Evolutionary conservation across 192 early-diverging fungal species (phyloP).

Genomic region (Dissophora ornata): DNA sequence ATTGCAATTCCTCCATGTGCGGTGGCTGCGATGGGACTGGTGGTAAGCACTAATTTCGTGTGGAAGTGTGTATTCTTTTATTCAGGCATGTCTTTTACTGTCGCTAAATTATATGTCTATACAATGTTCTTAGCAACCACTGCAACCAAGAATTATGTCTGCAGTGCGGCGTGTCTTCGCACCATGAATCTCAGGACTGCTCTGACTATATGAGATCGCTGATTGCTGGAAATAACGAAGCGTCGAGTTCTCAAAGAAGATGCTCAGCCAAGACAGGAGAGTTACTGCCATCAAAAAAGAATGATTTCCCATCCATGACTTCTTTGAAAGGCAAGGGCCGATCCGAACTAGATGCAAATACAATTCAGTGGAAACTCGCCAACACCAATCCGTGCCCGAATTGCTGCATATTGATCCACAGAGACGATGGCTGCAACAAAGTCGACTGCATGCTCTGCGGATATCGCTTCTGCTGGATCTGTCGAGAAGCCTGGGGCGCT

Average conservation of each 20-base stretch:
- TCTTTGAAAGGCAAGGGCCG: constrained; percentile 17
- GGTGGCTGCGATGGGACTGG: constrained; percentile 58
- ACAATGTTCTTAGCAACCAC: constrained; percentile 13
- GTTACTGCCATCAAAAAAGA: neutral
- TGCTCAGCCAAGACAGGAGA: neutral
- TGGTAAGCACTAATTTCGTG: constrained; percentile 63
- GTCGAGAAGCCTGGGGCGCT: constrained; percentile 66
- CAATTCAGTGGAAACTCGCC: constrained; percentile 62
- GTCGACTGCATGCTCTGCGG: constrained; percentile 75
- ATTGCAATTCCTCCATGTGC: constrained; percentile 68
- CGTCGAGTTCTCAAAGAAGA: neutral
- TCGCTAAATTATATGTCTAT: too few relatives aligned
- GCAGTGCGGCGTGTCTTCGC: constrained; percentile 61
- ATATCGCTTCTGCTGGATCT: constrained; percentile 74
- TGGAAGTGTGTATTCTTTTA: too few relatives aligned
- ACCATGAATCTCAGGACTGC: constrained; percentile 56
- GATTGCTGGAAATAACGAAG: constrained; percentile 5
- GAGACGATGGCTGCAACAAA: constrained; percentile 80
- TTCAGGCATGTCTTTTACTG: too few relatives aligned
- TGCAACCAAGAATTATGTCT: constrained; percentile 60
- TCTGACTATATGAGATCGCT: constrained; percentile 58
- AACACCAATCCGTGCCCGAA: constrained; percentile 70
- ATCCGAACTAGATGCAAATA: constrained; percentile 48
- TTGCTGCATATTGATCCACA: constrained; percentile 72
- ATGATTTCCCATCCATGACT: neutral